Conservation (phyloP, 2,329 filamentous ascomycete genomes). For the Endoconidiophora polonica region DNA sequence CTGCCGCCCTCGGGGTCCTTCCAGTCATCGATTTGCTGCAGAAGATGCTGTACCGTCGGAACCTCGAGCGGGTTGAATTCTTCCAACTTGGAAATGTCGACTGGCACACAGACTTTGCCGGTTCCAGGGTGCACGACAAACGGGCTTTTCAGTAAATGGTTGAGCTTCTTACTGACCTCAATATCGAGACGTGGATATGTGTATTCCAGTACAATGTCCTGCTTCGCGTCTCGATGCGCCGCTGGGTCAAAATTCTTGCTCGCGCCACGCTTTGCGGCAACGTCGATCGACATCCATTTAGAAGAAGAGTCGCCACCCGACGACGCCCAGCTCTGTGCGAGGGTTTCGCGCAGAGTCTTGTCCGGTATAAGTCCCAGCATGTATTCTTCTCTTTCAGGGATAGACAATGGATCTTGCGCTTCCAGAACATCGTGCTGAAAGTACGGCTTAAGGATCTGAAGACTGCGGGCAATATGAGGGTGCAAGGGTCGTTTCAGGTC, state of each 20-base stretch:
- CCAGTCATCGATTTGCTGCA: constrained; percentile 78
- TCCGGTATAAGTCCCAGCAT: constrained; percentile 79
- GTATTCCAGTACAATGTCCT: constrained; percentile 92
- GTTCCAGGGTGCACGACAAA: constrained; percentile 95
- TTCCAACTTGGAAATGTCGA: constrained; percentile 57
- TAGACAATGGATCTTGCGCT: constrained; percentile 73
- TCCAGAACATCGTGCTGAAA: constrained; percentile 71
- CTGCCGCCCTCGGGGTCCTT: constrained; percentile 25
- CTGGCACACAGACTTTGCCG: constrained; percentile 86
- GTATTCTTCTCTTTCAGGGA: constrained; percentile 52
- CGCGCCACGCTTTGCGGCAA: constrained; percentile 59
- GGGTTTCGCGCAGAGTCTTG: constrained; percentile 53
- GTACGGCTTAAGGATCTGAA: constrained; percentile 67
- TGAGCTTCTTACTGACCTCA: constrained; percentile 92
- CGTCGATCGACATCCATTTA: constrained; percentile 93
- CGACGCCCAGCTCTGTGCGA: constrained; percentile 83
- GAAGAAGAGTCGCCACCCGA: constrained; percentile 55
- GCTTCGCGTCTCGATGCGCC: constrained; percentile 72
- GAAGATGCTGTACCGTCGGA: constrained; percentile 70
- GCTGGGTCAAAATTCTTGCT: constrained; percentile 55
- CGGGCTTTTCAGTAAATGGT: constrained; percentile 92
- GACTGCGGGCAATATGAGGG: constrained; percentile 74
- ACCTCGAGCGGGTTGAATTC: constrained; percentile 75
- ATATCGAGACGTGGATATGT: constrained; percentile 95
- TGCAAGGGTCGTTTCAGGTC: constrained; percentile 75